A percentile compares a stretch with the other conserved stretches of the same genome.
phyloP scores from a whole-genome alignment of 2,329 filamentous ascomycete genomes.

The Apiospora saccharicola region DNA sequence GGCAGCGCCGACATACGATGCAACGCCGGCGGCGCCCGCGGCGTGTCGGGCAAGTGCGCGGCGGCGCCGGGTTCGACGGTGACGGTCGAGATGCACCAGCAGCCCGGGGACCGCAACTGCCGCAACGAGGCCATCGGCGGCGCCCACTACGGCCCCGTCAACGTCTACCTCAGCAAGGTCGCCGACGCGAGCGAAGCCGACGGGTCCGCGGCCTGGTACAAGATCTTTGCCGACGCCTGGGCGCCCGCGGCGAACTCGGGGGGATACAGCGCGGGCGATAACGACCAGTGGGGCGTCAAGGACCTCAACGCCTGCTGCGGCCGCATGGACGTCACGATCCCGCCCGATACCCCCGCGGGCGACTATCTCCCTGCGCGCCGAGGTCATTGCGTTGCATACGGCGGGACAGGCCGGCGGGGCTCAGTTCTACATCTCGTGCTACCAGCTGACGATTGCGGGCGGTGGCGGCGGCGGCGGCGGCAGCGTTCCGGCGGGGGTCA shows the following conservation, averaged over 20 bases:
- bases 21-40: conserved; percentile 46
- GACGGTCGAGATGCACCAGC: conserved; percentile 63
- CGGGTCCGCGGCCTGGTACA: conserved; percentile 50
- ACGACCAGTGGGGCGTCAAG: conserved; percentile 55
- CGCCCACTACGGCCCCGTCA: conserved; percentile 52
- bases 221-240: conserved; percentile 54
- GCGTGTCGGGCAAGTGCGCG: conserved; percentile 51
- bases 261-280: conserved; percentile 43
- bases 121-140: conserved; percentile 48
- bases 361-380: conserved; percentile 57
- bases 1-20: conserved; percentile 51
- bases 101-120: conserved; percentile 45
- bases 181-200: conserved; percentile 45
- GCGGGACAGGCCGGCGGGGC: conserved; percentile 50
- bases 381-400: conserved; percentile 56
- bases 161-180: conserved; percentile 51
- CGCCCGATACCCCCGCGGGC: conserved; percentile 50
- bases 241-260: conserved; percentile 40
- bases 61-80: conserved; percentile 57
- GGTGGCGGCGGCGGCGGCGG: conserved; percentile 28
- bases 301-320: conserved; percentile 52
- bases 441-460: conserved; percentile 42
- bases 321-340: conserved; percentile 48
- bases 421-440: conserved; percentile 44
- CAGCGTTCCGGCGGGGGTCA: conserved; percentile 36